Evolutionary conservation across 1,139 yeast species (phyloP).

Genomic region (Waltiozyma sp.): DNA sequence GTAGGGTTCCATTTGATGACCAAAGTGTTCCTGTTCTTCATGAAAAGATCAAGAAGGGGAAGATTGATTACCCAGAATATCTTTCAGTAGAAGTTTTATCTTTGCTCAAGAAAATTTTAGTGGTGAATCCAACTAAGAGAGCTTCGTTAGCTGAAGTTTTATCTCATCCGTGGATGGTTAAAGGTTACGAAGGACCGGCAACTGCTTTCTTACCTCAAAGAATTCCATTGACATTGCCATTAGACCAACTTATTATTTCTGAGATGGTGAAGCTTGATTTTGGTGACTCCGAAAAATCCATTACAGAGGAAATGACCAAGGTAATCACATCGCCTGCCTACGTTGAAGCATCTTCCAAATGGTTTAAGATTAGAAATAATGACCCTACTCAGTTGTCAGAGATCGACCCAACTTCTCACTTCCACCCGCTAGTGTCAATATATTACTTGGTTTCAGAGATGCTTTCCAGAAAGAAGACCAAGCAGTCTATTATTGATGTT

Average conservation of each 20-base stretch:
- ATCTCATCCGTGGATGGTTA: conserved; percentile 90
- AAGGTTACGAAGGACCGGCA: conserved; percentile 72
- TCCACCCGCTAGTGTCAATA: conserved; percentile 79
- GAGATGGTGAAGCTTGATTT: conserved; percentile 77
- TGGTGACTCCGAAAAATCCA: conserved; percentile 51
- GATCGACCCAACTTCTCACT: conserved; percentile 69
- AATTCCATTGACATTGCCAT: conserved; percentile 60
- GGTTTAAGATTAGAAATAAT: conserved; percentile 33
- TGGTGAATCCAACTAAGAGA: conserved; percentile 75
- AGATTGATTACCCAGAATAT: conserved; percentile 83
- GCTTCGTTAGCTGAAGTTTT: conserved; percentile 73
- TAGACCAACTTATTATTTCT: conserved; percentile 58
- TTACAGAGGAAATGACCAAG: conserved; percentile 44
- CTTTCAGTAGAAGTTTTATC: conserved; percentile 78
- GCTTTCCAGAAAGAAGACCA: conserved; percentile 56
- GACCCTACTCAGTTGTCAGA: conserved; percentile 5
- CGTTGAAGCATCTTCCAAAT: conserved; percentile 49
- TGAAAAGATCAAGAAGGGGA: conserved; percentile 86
- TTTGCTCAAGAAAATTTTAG: conserved; percentile 77
- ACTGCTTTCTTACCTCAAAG: conserved; percentile 68
- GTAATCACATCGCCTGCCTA: conserved; percentile 63
- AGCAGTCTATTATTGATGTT: conserved; percentile 23
- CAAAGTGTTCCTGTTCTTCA: conserved; percentile 87
- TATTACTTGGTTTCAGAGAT: conserved; percentile 82
- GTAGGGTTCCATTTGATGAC: conserved; percentile 97